A percentile compares a stretch with the other conserved stretches of the same genome.
These are phyloP conservation scores for Xerocomus spinulosus DNA, from an alignment of 768 basidiomycete species.

Conservation along the genomic window DNA sequence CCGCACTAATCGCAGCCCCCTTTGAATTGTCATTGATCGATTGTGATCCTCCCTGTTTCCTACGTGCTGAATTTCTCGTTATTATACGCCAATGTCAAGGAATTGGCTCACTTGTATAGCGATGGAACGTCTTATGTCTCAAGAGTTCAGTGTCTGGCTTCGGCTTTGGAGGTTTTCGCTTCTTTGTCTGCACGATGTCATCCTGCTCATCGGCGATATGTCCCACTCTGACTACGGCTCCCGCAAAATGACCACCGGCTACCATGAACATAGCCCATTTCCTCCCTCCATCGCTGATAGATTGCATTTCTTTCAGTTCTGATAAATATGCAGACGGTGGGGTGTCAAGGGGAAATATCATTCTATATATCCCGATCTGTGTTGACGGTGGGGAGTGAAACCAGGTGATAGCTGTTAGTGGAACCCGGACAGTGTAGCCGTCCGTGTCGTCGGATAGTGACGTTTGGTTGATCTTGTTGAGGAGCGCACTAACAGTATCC, in stretches of 20 bases:
- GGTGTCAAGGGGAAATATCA: constrained; percentile 55
- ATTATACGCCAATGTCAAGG: constrained; percentile 1
- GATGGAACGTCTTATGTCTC: constrained; percentile 93
- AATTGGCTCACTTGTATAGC: constrained; percentile 83
- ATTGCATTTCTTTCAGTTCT: constrained; percentile 65
- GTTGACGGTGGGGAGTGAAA: constrained; percentile 84
- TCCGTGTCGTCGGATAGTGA: constrained; percentile 47
- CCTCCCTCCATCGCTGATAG: constrained; percentile 47
- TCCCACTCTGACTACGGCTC: constrained; percentile 76
- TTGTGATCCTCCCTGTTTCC: constrained; percentile 97
- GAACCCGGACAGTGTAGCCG: constrained; percentile 32
- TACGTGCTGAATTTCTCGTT: constrained; percentile 61
- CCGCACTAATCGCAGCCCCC: constrained; percentile 89
- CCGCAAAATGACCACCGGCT: constrained; percentile 97
- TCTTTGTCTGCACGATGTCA: constrained; percentile 37
- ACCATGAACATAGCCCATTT: constrained; percentile 96
- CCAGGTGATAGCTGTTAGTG: constrained; percentile 78
- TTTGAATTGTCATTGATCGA: constrained; percentile 89
- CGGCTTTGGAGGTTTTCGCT: constrained; percentile 57
- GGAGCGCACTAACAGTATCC: constrained; percentile 61
- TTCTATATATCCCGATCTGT: constrained; percentile 84
- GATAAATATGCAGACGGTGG: constrained; percentile 47
- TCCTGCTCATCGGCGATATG: constrained; percentile 42
- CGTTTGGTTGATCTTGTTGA: constrained; percentile 53
- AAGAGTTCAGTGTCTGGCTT: constrained; percentile 80